Evolutionary conservation across 768 basidiomycete species (phyloP).

Genomic region (Collybia sp.): DNA sequence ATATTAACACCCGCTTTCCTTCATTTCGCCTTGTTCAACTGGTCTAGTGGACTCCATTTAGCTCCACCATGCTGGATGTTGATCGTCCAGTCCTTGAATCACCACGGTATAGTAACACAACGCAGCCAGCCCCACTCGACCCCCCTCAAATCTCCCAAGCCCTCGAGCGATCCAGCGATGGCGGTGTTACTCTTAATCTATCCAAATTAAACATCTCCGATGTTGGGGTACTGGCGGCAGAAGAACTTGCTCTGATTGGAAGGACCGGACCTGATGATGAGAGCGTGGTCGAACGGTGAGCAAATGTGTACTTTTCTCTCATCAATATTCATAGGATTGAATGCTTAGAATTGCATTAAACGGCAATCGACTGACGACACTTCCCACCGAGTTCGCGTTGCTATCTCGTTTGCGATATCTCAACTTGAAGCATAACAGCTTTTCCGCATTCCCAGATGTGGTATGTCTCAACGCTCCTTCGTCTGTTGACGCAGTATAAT

Average conservation of each 20-base stretch:
- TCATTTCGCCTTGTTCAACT: no score
- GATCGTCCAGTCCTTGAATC: conserved; percentile 21
- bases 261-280: conserved; percentile 44
- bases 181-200: conserved; percentile 80
- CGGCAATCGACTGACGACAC: conserved; percentile 74
- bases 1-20: no score
- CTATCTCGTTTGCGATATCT: conserved; percentile 78
- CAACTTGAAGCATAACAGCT: conserved; percentile 81
- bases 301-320: background rate
- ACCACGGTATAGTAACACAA: conserved; percentile 10
- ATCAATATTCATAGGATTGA: background rate
- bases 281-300: conserved; percentile 56
- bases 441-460: conserved; percentile 81
- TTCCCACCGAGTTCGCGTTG: conserved; percentile 71
- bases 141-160: conserved; percentile 65
- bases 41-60: no score
- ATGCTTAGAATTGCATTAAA: conserved; percentile 73
- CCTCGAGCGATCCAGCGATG: conserved; percentile 61
- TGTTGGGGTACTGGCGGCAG: conserved; percentile 69
- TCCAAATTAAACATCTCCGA: conserved; percentile 75
- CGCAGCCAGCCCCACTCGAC: conserved; percentile 13
- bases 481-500: no score
- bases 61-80: conserved; percentile 10
- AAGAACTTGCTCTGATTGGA: conserved; percentile 66
- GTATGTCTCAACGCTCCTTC: conserved; percentile 39